phyloP scores from a whole-genome alignment of 805 yeast genomes.

The Monosporozyma solicola region DNA sequence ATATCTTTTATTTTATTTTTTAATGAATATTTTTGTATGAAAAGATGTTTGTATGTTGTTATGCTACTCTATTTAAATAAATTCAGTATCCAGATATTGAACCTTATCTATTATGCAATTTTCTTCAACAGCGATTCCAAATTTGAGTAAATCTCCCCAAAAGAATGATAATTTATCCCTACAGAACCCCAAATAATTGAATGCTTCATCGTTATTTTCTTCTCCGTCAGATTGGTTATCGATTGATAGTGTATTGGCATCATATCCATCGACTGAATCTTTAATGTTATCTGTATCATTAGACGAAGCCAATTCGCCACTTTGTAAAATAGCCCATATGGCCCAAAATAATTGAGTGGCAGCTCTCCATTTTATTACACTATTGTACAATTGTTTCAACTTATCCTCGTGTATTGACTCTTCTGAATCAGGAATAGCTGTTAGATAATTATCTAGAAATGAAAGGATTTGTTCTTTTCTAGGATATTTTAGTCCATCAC shows the following conservation, averaged over 20 bases:
- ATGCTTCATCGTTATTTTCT: conserved; percentile 42
- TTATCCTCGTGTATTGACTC: conserved; percentile 28
- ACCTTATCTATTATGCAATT: conserved; percentile 41
- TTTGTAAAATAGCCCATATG: conserved; percentile 83
- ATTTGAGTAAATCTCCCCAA: conserved; percentile 59
- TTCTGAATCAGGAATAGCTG: conserved; percentile 31
- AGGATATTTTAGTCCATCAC: conserved; percentile 51
- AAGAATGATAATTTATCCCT: conserved; percentile 61
- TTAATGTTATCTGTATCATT: conserved; percentile 11
- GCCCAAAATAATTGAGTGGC: conserved; percentile 72
- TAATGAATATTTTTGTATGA: not conserved
- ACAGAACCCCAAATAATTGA: conserved; percentile 66
- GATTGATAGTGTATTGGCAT: not conserved
- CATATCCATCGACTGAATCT: conserved; percentile 11
- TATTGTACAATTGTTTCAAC: conserved; percentile 48
- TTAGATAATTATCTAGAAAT: conserved; percentile 51
- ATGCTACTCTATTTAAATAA: not conserved
- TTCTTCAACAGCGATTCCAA: conserved; percentile 39
- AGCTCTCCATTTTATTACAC: conserved; percentile 66
- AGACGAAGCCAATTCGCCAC: conserved; percentile 34
- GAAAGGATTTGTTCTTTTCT: conserved; percentile 52
- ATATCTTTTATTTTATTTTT: too few relatives aligned
- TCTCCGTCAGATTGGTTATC: conserved; percentile 7
- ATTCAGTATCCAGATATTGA: conserved; percentile 34
- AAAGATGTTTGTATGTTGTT: not conserved